Evolutionary conservation across 2,329 filamentous ascomycete genomes (phyloP).

Genomic region (Botrytis paeoniae): DNA sequence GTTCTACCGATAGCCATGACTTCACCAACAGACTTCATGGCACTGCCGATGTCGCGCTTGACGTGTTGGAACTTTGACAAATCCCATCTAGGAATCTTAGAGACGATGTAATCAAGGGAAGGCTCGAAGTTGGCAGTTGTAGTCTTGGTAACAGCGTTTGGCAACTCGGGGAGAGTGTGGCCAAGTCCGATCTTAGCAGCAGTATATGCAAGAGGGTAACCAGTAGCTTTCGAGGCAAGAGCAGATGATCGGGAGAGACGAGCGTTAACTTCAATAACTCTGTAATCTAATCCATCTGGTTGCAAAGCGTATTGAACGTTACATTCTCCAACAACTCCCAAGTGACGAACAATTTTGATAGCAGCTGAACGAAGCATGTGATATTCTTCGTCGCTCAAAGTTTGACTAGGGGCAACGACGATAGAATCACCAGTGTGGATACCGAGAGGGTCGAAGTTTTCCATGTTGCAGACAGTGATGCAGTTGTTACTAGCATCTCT

Average conservation of each 20-base stretch:
- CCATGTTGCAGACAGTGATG: constrained; percentile 98
- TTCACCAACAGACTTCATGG: constrained; percentile 99
- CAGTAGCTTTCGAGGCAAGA: constrained; percentile 94
- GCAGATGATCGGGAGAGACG: constrained; percentile 97
- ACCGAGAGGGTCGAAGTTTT: constrained; percentile 96
- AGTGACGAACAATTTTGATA: constrained; percentile 96
- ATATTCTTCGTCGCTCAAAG: constrained; percentile 96
- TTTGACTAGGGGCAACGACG: constrained; percentile 95
- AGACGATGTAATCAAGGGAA: constrained; percentile 94
- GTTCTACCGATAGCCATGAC: constrained; percentile 99
- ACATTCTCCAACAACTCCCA: constrained; percentile 96
- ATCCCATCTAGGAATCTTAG: constrained; percentile 98
- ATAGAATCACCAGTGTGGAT: constrained; percentile 99
- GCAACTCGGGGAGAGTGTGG: constrained; percentile 90
- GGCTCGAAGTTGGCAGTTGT: constrained; percentile 99
- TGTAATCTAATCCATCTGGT: constrained; percentile 94
- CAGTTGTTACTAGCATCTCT: constrained; percentile 98
- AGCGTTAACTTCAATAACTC: constrained; percentile 98
- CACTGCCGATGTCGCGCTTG: constrained; percentile 92
- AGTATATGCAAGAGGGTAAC: constrained; percentile 94
- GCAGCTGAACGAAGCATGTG: constrained; percentile 98
- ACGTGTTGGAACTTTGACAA: constrained; percentile 98
- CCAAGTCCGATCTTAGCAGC: constrained; percentile 97
- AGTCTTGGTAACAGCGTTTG: constrained; percentile 97
- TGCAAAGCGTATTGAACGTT: constrained; percentile 98